Evolutionary conservation across 768 basidiomycete genomes (phyloP).

Genomic region (Tricholoma sp.): DNA sequence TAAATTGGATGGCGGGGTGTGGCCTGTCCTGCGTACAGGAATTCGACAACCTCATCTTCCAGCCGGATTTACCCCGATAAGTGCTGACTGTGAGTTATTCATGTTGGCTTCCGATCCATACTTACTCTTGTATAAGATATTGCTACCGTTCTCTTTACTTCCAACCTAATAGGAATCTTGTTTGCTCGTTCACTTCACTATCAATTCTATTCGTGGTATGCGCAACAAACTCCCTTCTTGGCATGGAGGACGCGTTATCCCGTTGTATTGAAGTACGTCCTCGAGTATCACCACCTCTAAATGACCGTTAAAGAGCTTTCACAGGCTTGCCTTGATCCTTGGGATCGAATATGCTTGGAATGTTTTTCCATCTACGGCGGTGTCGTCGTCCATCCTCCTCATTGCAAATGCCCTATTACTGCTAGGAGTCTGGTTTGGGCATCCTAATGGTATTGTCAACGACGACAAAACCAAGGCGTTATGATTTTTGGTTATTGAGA

Average conservation of each 20-base stretch:
- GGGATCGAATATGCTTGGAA: constrained; percentile 87
- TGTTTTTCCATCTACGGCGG: constrained; percentile 70
- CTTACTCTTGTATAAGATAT: constrained; percentile 48
- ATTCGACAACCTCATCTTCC: constrained; percentile 46
- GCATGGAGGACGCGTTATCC: constrained; percentile 71
- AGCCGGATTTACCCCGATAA: constrained; percentile 40
- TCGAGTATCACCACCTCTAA: constrained; percentile 1
- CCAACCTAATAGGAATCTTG: constrained; percentile 86
- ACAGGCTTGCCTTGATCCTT: constrained; percentile 54
- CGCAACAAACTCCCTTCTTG: constrained; percentile 82
- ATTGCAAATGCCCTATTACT: constrained; percentile 23
- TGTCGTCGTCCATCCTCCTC: constrained; percentile 28
- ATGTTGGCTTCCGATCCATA: neutral
- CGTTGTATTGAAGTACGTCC: constrained; percentile 50
- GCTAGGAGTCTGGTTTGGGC: constrained; percentile 28
- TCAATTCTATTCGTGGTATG: constrained; percentile 99
- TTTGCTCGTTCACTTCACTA: constrained; percentile 96
- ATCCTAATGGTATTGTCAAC: constrained; percentile 3
- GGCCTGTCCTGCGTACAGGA: constrained; percentile 48
- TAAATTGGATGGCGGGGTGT: constrained; percentile 60
- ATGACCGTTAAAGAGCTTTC: constrained; percentile 3
- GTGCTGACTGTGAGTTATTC: constrained; percentile 56
- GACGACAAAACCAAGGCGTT: constrained; percentile 10
- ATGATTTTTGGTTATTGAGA: neutral
- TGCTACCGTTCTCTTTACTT: constrained; percentile 79